Evolutionary conservation across 129 eudicot species (phyloP), one percentile per base, ranked within the genome.

Genomic region (Tagetes patula): DNA sequence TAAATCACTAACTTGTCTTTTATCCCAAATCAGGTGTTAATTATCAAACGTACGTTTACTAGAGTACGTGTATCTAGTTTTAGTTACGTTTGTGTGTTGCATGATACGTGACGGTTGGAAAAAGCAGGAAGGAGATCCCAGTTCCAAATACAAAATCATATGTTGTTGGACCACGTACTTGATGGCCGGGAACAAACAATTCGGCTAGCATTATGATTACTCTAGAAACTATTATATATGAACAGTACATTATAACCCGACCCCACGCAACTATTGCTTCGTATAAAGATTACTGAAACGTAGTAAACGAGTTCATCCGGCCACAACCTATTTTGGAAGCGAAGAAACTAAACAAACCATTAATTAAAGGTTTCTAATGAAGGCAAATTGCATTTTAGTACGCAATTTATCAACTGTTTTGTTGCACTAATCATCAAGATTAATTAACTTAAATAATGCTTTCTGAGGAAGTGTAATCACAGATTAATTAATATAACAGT

Each of bases 141-240:
- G 37, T 13, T 36, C 67, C 37, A 37, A 61, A 32, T 36, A 36
- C 45, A 61, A 61, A 36, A 38, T 64, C 69, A 64, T 40, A 67
- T 58, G 53, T 9, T 60, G 81, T 9, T 60, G 81, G 81, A 77
- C 76, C 81, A 77, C 71, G 27, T 20, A 20, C 27, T 20, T 20
- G 27, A 20, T 61, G 8, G 37, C n/a, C 41, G 63, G 3, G 33
- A 77, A 71, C 81, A 42, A 77, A 70, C 65, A 60, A 70, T 77
- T 60, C 71, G 76, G 65, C 71, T 70, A 38, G 63, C 74, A 66
- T 56, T 63, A 71, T 78, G 65, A 70, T 78, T 65, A 78, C 72
- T 12, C 41, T n/a, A n/a, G 58, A 62, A 70, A 62, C 76, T 70
- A 52, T 61, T 71, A 77, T 20, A 20, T 20, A 20, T 42, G 72